A percentile compares a stretch with the other conserved stretches of the same genome.
Conservation (phyloP, 2,329 filamentous ascomycete genomes). For the Paramyrothecium sp. region DNA sequence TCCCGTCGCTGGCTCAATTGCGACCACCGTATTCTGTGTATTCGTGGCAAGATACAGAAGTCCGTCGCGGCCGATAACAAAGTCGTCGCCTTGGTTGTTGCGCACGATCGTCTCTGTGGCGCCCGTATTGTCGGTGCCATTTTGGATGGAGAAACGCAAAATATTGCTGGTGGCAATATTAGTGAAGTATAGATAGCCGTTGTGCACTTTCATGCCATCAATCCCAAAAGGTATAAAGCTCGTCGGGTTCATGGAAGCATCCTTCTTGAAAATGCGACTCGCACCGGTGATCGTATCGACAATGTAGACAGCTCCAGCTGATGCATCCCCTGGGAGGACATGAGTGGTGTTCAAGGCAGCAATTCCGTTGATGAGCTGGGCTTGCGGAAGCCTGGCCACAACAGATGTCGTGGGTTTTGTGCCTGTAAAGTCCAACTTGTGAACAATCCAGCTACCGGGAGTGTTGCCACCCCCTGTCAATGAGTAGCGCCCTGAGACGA, state of each 20-base stretch:
- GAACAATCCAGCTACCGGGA: neutral
- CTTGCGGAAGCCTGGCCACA: neutral
- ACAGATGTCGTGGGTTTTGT: neutral
- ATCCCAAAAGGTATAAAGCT: conserved; percentile 12
- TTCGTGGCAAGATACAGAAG: neutral
- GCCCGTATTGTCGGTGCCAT: neutral
- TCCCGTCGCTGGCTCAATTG: neutral
- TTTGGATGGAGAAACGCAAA: neutral
- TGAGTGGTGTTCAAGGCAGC: neutral
- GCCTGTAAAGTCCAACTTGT: neutral
- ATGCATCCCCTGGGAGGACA: neutral
- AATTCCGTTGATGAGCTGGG: neutral
- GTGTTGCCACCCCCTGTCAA: neutral
- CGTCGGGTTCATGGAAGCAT: neutral
- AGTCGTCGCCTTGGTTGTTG: neutral
- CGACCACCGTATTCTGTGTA: neutral
- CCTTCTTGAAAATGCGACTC: neutral
- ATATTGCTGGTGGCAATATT: conserved; percentile 2
- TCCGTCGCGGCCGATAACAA: neutral
- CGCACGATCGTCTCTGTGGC: neutral
- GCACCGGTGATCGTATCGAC: neutral
- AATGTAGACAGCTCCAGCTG: neutral
- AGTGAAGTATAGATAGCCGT: conserved; percentile 17
- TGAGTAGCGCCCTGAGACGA: conserved; percentile 5
- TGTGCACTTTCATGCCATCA: conserved; percentile 14